These are phyloP conservation scores for Claviceps cyperi DNA, from an alignment of 2,329 filamentous ascomycete species.

Conservation along the genomic window DNA sequence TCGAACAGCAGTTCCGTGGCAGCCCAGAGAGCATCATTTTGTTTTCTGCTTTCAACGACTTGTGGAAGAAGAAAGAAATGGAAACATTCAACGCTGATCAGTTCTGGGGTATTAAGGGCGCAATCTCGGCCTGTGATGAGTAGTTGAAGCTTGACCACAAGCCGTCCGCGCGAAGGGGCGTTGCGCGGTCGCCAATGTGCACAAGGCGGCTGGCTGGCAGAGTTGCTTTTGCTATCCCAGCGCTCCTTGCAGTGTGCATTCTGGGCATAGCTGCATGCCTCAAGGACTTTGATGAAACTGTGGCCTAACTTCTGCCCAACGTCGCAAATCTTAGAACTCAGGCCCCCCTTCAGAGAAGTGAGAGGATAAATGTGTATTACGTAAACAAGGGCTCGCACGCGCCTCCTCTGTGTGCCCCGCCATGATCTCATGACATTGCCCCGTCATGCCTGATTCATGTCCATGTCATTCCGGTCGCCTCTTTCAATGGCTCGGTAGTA, in stretches of 20 bases:
- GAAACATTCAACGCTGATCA: constrained; percentile 57
- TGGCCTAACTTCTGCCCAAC: too few relatives aligned
- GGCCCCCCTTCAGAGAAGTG: not conserved
- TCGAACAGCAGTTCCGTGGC: constrained; percentile 43
- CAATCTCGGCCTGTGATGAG: constrained; percentile 11
- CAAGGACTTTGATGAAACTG: too few relatives aligned
- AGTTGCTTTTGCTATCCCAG: not conserved
- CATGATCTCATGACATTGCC: not conserved
- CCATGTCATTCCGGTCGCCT: not conserved
- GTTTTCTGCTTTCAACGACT: constrained; percentile 67
- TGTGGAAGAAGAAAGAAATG: constrained; percentile 56
- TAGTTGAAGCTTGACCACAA: not conserved
- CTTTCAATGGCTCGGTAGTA: not conserved
- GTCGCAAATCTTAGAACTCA: not conserved
- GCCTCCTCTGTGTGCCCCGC: not conserved
- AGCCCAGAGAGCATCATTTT: constrained; percentile 44
- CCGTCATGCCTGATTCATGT: not conserved
- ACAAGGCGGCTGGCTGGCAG: not conserved
- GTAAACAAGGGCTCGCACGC: not conserved
- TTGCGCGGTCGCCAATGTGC: too few relatives aligned
- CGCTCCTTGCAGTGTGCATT: not conserved
- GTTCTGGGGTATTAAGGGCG: constrained; percentile 54
- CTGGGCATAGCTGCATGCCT: not conserved
- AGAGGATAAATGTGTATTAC: not conserved
- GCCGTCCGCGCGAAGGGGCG: too few relatives aligned